These are phyloP conservation scores for Melastoma malabathricum DNA, from an alignment of 345 rosid genomes.

Conservation along the genomic window DNA sequence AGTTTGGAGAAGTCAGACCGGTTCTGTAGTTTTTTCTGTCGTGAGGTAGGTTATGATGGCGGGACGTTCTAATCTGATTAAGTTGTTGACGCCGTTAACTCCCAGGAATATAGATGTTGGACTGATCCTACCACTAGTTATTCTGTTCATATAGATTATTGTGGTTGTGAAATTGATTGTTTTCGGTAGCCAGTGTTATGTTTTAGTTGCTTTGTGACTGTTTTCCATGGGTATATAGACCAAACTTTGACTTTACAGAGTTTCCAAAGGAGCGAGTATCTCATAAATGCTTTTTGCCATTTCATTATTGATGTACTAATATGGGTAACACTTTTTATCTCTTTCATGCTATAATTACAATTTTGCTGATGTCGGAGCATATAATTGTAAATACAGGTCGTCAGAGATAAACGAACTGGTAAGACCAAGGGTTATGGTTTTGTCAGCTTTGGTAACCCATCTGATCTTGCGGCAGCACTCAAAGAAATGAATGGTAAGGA, in stretches of 20 bases:
- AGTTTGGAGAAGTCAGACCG: conserved; percentile 38
- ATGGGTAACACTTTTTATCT: no score
- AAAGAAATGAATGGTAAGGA: conserved; percentile 89
- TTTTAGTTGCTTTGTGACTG: neutral
- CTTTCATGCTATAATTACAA: neutral
- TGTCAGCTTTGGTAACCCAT: conserved; percentile 80
- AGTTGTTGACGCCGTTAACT: neutral
- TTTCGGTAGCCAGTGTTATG: no score
- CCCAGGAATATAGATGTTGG: neutral
- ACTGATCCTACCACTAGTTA: neutral
- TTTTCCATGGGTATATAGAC: neutral
- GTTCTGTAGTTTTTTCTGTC: conserved; percentile 16
- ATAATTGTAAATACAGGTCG: conserved; percentile 35
- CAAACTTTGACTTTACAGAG: no score
- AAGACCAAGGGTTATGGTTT: conserved; percentile 97
- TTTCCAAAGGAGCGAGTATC: no score
- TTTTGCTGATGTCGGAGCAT: neutral
- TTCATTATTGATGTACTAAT: no score
- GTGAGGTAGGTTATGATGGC: conserved; percentile 37
- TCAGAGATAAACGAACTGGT: conserved; percentile 94
- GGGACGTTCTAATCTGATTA: conserved; percentile 4
- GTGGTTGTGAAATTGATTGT: no score
- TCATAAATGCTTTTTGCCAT: no score
- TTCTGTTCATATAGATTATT: no score
- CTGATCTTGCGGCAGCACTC: conserved; percentile 82